Evolutionary conservation across 202 grass and related monocot genomes (phyloP), one percentile per base, ranked within the genome.

Genomic region (Panicum hallii): DNA sequence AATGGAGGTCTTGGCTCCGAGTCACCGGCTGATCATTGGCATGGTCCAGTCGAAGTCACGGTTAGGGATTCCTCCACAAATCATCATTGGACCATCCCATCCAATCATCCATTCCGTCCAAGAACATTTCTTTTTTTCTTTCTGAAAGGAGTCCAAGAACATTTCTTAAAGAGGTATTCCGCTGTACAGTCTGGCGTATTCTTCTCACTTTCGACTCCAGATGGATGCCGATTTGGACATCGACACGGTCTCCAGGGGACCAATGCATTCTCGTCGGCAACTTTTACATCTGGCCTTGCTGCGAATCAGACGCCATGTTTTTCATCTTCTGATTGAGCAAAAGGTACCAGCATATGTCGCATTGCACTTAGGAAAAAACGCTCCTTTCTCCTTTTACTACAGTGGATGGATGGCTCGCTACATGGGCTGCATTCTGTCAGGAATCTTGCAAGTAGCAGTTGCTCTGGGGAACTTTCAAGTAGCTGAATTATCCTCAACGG

Each of bases 41-140:
- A 40, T 8, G 45, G 63, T 46, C 70, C 38, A 16, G 41, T 82
- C 67, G 12, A 78, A 70, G 83, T 78, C 74, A 42, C 11, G 19
- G 56, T 20, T 70, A 62, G 4, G 42, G 75, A 48, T 38, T 76
- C 42, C 52, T 22, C 38, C 28, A 44, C 48, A 22, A 52, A 74
- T 66, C 43, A 74, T 66, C 43, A 41, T 44, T 14, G 23, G 32
- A 60, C 23, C 58, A 63, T 36, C 42, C 71, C 43, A 46, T 9
- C 44, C 44, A 68, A 56, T 56, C 26, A 46, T 9, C 44, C 44
- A 68, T 56, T 56, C 26, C 58, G 57, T 72, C 56, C 45, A 23
- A 38, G 36, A 38, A 38, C 36, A 38, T 38, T 38, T 38, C 36
- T 38, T 38, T 34, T 34, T 38, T 38, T 38, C 32, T 32, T 32